These are phyloP conservation scores for Arthrobotrys musiformis DNA, from an alignment of 2,329 filamentous ascomycete genomes.

Conservation along the genomic window DNA sequence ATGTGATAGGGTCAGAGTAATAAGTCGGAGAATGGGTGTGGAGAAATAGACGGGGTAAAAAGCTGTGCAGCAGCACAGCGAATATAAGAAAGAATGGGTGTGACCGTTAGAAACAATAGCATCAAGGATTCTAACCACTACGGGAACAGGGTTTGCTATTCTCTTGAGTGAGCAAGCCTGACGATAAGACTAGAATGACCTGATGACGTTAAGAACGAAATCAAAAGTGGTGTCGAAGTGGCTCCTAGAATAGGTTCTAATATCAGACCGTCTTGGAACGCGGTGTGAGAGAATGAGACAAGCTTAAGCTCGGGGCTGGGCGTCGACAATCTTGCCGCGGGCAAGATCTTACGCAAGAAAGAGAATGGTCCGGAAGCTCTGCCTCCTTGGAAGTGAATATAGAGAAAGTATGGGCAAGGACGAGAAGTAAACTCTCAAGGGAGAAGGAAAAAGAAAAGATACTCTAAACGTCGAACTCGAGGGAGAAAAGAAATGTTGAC, in stretches of 20 bases:
- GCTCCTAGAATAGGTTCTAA: constrained; percentile 29
- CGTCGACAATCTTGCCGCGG: constrained; percentile 29
- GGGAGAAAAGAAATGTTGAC: constrained; percentile 41
- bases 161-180: constrained; percentile 29
- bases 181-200: constrained; percentile 55
- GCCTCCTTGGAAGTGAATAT: constrained; percentile 50
- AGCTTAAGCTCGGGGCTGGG: constrained; percentile 24
- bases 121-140: constrained; percentile 41
- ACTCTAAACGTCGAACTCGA: constrained; percentile 40
- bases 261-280: constrained; percentile 30
- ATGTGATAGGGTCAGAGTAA: constrained; percentile 27
- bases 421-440: constrained; percentile 35
- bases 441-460: constrained; percentile 38
- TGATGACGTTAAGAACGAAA: constrained; percentile 40
- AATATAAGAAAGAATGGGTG: constrained; percentile 34
- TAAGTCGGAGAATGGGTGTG: constrained; percentile 49
- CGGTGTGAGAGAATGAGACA: constrained; percentile 39
- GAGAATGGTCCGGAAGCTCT: constrained; percentile 54
- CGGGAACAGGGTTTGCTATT: constrained; percentile 23
- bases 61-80: constrained; percentile 34
- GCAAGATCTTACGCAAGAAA: constrained; percentile 36
- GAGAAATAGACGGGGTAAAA: constrained; percentile 51
- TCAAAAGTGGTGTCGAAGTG: constrained; percentile 22
- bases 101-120: constrained; percentile 25
- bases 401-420: constrained; percentile 35